A percentile compares a stretch with the other conserved stretches of the same genome.
Conservation (phyloP, 345 rosid genomes). For the Syzygium aromaticum region DNA sequence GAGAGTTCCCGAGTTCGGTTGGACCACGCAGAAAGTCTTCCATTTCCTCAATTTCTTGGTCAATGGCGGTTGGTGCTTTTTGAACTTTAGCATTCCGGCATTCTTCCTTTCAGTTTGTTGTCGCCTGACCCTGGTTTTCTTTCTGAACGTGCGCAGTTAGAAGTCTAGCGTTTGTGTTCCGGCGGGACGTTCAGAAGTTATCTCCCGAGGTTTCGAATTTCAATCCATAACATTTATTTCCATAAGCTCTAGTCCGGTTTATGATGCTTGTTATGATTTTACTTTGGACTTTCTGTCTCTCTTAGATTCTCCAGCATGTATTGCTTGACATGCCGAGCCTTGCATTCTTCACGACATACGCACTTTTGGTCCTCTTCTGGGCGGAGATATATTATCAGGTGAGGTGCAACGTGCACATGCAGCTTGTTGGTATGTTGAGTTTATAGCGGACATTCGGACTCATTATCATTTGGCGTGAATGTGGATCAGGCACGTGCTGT, state of each 20-base stretch:
- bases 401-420: neutral
- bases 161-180: slow-evolving; percentile 56
- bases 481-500: slow-evolving; percentile 67
- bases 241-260: neutral
- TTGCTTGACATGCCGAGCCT: slow-evolving; percentile 85
- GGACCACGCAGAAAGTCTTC: slow-evolving; percentile 96
- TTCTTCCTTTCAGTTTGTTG: neutral
- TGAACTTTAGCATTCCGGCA: neutral
- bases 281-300: neutral
- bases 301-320: slow-evolving; percentile 66
- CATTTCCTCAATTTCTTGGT: slow-evolving; percentile 91
- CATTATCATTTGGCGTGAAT: neutral
- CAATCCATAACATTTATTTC: neutral
- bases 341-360: slow-evolving; percentile 86
- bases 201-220: slow-evolving; percentile 40
- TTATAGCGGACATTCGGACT: neutral
- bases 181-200: slow-evolving; percentile 50
- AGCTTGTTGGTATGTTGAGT: neutral
- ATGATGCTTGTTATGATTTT: neutral
- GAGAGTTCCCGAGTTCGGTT: slow-evolving; percentile 91
- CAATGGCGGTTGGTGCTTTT: slow-evolving; percentile 58
- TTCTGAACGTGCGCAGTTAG: slow-evolving; percentile 41
- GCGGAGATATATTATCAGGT: slow-evolving; percentile 98
- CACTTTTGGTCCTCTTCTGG: slow-evolving; percentile 89
- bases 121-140: neutral